phyloP scores from a whole-genome alignment of 768 basidiomycete species.

The Royoungia palumana region DNA sequence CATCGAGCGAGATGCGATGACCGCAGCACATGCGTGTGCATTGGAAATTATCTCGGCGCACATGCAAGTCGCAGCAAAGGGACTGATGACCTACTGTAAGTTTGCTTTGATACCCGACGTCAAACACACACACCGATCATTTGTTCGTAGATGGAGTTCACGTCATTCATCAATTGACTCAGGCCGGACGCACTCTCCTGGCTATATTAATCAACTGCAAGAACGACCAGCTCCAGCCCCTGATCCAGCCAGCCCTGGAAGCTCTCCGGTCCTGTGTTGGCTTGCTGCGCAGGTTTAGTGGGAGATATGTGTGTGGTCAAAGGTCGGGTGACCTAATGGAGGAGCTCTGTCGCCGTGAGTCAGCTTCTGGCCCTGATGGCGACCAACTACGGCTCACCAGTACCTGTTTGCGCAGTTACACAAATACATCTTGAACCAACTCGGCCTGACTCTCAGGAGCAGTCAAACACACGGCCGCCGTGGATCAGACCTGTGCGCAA shows the following conservation, averaged over 20 bases:
- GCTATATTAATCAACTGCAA: constrained; percentile 87
- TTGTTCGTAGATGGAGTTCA: constrained; percentile 75
- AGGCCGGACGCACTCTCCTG: constrained; percentile 87
- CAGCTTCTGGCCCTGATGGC: background rate
- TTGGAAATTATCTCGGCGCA: constrained; percentile 80
- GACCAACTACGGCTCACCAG: constrained; percentile 8
- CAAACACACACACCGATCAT: constrained; percentile 11
- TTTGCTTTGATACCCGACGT: constrained; percentile 16
- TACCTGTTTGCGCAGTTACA: constrained; percentile 48
- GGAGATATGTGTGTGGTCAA: constrained; percentile 87
- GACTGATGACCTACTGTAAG: constrained; percentile 94
- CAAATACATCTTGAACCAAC: constrained; percentile 81
- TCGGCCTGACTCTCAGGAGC: constrained; percentile 47
- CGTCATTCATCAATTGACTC: constrained; percentile 92
- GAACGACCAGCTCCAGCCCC: constrained; percentile 65
- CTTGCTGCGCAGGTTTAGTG: constrained; percentile 83
- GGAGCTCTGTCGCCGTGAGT: constrained; percentile 84
- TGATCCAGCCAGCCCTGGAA: constrained; percentile 81
- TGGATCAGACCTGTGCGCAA: constrained; percentile 90
- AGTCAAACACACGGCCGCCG: constrained; percentile 58
- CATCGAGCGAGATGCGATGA: constrained; percentile 75
- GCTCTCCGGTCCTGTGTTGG: constrained; percentile 86
- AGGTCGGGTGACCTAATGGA: constrained; percentile 92
- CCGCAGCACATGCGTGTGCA: constrained; percentile 71
- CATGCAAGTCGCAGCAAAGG: constrained; percentile 80